A percentile compares a stretch with the other conserved stretches of the same genome.
Evolutionary conservation across 345 rosid genomes (phyloP).

Genomic region (Gossypium herbaceum): DNA sequence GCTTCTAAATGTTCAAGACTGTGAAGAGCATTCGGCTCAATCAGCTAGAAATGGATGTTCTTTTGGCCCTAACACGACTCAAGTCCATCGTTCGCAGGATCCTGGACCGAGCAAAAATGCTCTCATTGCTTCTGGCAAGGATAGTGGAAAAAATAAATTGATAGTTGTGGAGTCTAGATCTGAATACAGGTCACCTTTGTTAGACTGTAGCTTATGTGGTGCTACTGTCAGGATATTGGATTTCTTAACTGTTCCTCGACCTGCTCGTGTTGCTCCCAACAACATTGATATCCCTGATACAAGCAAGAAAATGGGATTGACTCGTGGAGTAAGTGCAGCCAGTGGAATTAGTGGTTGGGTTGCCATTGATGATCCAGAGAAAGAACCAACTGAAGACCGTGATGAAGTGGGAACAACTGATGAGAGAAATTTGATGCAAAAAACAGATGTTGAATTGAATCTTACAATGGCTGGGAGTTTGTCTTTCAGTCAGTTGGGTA

Average conservation of each 20-base stretch:
- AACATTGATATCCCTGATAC: conserved; percentile 73
- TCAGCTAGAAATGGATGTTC: conserved; percentile 88
- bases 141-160: conserved; percentile 60
- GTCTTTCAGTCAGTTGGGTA: conserved; percentile 48
- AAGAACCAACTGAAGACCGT: conserved; percentile 71
- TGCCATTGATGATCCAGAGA: conserved; percentile 71
- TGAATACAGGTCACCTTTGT: conserved; percentile 72
- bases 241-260: conserved; percentile 77
- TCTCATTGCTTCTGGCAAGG: conserved; percentile 67
- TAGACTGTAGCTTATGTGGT: conserved; percentile 97
- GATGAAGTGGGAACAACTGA: conserved; percentile 92
- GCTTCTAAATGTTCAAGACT: conserved; percentile 91
- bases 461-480: conserved; percentile 76
- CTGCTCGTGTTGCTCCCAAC: conserved; percentile 59
- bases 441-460: conserved; percentile 62
- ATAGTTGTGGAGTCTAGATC: conserved; percentile 66
- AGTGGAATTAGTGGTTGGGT: conserved; percentile 97
- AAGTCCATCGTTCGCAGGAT: conserved; percentile 49
- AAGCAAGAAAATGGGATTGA: conserved; percentile 71
- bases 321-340: conserved; percentile 95
- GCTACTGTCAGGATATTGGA: conserved; percentile 86
- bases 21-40: conserved; percentile 97
- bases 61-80: conserved; percentile 54
- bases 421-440: conserved; percentile 45
- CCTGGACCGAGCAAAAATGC: conserved; percentile 74